Evolutionary conservation across 306 rosid genomes (phyloP), one percentile per base, ranked within the genome.

Genomic region (Leucaena leucocephala): DNA sequence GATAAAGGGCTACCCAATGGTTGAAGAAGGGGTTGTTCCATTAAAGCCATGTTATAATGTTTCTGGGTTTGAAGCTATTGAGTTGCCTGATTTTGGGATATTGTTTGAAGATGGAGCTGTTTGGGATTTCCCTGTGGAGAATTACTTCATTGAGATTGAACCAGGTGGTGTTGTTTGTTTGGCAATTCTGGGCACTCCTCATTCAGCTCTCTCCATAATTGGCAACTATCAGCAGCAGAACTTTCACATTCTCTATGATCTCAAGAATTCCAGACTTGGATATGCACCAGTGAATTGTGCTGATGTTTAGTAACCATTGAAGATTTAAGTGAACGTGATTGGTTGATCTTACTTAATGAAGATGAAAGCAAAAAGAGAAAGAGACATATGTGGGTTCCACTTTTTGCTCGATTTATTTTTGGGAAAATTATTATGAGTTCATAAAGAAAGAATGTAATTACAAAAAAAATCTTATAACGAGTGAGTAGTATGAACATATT

Each of bases 211-310:
- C 71, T 92, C 98, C 7, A 95, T 95, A 17, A 93, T 95, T 75
- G 98, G 99, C 14, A 95, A 95, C 81, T 95, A 95, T 74, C 99
- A 95, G 91, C 99, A 95, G 84, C 99, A 95, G 86, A 95, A 95
- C 86, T 95, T 95, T 50, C 98, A 93, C 43, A 85, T 95, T 74
- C 76, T 91, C 6, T 95, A 93, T 81, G 99, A 95, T 50, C 86
- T 88, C 78, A 88, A 93, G 85, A 95, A 90, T 58, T 93, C 98
- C 7, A 91, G 97, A 84, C 85, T 95, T 21, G 99, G 99, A 15
- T 95, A 78, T 83, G 97, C 94, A 55, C 96, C 98, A n/a, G 82
- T 84, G 96, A 87, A 84, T 5, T 95, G 99, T 76, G 97, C 94
- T 82, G 93, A 93, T 84, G 91, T 89, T 78, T 42, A 52, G 88